These are phyloP conservation scores for Saccharomycopsis fibuligera DNA, from an alignment of 805 yeast species.

Conservation along the genomic window DNA sequence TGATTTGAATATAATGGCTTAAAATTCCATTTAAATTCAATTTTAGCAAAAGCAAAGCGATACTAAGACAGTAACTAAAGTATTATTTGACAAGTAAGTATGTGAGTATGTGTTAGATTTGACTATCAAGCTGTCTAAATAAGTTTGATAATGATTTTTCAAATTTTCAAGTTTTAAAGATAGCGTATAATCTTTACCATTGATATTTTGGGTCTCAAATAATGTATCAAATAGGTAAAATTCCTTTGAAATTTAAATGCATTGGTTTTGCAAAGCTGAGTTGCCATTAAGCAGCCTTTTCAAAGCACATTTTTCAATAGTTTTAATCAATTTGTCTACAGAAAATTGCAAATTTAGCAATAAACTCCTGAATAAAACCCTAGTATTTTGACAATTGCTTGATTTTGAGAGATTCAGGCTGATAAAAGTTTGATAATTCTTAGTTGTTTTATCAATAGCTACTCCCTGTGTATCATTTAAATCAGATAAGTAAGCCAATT, in stretches of 20 bases:
- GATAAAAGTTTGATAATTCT: not conserved
- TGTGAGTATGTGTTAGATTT: not conserved
- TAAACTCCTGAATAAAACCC: constrained; percentile 1
- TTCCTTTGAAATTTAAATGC: constrained; percentile 12
- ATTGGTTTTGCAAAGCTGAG: not conserved
- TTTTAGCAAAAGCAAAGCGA: constrained; percentile 1
- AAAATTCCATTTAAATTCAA: not conserved
- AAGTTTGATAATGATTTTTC: not conserved
- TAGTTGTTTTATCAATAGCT: not conserved
- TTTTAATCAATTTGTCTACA: constrained; percentile 1
- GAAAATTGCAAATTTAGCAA: not conserved
- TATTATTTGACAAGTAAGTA: not conserved
- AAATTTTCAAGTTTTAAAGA: not conserved
- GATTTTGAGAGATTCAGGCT: not conserved
- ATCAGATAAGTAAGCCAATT: constrained; percentile 11
- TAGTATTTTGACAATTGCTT: not conserved
- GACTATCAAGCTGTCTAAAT: constrained; percentile 3
- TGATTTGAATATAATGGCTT: constrained; percentile 1
- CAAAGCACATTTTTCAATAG: not conserved
- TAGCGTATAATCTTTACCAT: not conserved
- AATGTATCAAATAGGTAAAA: constrained; percentile 8
- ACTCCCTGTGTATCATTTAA: constrained; percentile 7
- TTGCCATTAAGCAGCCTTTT: not conserved
- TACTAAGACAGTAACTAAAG: constrained; percentile 2
- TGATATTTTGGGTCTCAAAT: not conserved